phyloP scores from a whole-genome alignment of 129 eudicot genomes.

The Pittosporum tobira region DNA sequence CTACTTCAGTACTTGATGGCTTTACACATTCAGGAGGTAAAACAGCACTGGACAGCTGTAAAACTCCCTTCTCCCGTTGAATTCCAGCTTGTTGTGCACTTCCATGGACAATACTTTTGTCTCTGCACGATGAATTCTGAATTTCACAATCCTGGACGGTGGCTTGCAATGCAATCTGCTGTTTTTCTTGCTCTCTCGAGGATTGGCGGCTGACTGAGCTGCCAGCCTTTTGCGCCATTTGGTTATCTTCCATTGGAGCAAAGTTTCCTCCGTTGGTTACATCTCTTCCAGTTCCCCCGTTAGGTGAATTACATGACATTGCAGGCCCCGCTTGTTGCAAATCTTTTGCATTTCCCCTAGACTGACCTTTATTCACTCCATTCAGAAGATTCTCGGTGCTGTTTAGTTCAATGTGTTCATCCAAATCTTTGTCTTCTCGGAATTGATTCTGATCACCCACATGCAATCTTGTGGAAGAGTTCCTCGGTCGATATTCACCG shows the following conservation, averaged over 20 bases:
- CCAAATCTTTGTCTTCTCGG: conserved; percentile 14
- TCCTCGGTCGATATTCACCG: conserved; percentile 13
- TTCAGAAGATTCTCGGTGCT: conserved; percentile 4
- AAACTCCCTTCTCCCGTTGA: conserved; percentile 1
- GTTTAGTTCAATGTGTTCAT: conserved; percentile 21
- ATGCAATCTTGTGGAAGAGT: conserved; percentile 13
- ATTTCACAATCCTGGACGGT: conserved; percentile 8
- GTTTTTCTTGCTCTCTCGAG: neutral
- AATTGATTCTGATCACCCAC: conserved; percentile 12
- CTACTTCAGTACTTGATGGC: conserved; percentile 15
- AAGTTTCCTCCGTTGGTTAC: conserved; percentile 4
- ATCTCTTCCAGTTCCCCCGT: conserved; percentile 9
- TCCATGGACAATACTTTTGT: neutral
- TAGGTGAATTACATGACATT: conserved; percentile 11
- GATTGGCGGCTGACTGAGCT: conserved; percentile 1
- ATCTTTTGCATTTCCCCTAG: conserved; percentile 15
- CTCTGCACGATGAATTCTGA: conserved; percentile 6
- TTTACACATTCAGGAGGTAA: conserved; percentile 12
- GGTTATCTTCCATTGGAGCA: conserved; percentile 2
- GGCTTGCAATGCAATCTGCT: neutral
- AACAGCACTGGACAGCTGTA: conserved; percentile 9
- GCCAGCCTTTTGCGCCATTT: conserved; percentile 2
- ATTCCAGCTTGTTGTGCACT: conserved; percentile 11
- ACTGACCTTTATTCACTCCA: conserved; percentile 8
- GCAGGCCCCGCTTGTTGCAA: conserved; percentile 18